A percentile compares a stretch with the other conserved stretches of the same genome.
Conservation (phyloP, 441 rosid species). For the Viola pubescens region DNA sequence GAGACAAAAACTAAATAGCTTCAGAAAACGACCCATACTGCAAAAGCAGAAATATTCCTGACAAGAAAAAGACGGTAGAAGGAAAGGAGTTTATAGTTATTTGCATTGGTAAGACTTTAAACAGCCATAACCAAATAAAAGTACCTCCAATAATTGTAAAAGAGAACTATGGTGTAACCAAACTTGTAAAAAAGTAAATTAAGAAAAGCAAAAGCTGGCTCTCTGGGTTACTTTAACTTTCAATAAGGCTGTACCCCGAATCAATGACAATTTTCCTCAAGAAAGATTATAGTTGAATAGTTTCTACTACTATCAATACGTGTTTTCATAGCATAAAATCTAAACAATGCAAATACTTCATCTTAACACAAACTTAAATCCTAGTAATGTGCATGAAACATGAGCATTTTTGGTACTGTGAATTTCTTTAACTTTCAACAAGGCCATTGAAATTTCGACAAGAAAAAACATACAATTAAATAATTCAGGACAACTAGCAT, state of each 20-base stretch:
- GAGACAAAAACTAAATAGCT: neutral
- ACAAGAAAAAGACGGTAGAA: neutral
- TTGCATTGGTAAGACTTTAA: neutral
- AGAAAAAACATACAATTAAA: too few species aligned
- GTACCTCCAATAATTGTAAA: neutral
- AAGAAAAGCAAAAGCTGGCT: conserved; percentile 8
- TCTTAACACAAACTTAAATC: too few species aligned
- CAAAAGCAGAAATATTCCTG: conserved; percentile 10
- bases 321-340: too few species aligned
- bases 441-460: too few species aligned
- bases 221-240: conserved; percentile 6
- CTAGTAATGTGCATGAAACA: too few species aligned
- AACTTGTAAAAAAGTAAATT: neutral
- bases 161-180: neutral
- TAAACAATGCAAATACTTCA: too few species aligned
- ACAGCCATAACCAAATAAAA: neutral
- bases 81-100: neutral
- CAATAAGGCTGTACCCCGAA: conserved; percentile 8
- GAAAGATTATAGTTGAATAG: too few species aligned
- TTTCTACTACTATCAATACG: too few species aligned
- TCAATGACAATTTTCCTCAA: neutral
- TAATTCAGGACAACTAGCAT: too few species aligned
- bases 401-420: too few species aligned
- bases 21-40: conserved; percentile 2
- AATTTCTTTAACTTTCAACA: too few species aligned